phyloP scores from a whole-genome alignment of 352 stramenopile species.

The Globisporangium okanoganense region DNA sequence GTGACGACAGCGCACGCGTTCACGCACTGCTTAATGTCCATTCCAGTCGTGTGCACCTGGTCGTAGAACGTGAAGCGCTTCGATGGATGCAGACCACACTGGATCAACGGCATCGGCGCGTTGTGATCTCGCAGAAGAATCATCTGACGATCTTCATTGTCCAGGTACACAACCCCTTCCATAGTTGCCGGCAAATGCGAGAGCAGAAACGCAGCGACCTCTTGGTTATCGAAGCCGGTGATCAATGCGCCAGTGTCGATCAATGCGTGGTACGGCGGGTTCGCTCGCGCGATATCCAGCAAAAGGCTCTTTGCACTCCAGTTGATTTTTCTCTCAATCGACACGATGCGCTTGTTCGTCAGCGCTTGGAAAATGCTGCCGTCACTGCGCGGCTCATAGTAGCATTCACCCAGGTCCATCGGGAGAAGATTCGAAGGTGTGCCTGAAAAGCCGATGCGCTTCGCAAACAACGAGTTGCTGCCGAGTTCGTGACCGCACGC shows the following conservation, averaged over 20 bases:
- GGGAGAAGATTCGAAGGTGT: slow-evolving; percentile 99
- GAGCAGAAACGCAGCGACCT: slow-evolving; percentile 86
- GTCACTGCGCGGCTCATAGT: slow-evolving; percentile 98
- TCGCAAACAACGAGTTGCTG: slow-evolving; percentile 97
- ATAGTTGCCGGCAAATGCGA: slow-evolving; percentile 64
- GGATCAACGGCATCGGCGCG: slow-evolving; percentile 90
- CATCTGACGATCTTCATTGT: slow-evolving; percentile 87
- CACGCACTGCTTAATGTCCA: slow-evolving; percentile 91
- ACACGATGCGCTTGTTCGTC: slow-evolving; percentile 91
- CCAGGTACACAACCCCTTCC: slow-evolving; percentile 91
- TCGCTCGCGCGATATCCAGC: slow-evolving; percentile 67
- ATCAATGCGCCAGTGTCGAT: slow-evolving; percentile 92
- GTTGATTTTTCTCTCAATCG: slow-evolving; percentile 78
- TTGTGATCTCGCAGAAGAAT: slow-evolving; percentile 94
- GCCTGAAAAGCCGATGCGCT: slow-evolving; percentile 98
- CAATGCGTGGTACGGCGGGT: slow-evolving; percentile 80
- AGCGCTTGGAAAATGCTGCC: slow-evolving; percentile 98
- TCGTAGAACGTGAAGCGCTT: slow-evolving; percentile 94
- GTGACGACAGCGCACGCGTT: slow-evolving; percentile 88
- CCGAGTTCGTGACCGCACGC: slow-evolving; percentile 99
- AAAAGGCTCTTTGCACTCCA: slow-evolving; percentile 75
- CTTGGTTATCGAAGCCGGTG: slow-evolving; percentile 87
- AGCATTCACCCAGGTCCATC: slow-evolving; percentile 97
- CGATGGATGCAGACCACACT: slow-evolving; percentile 79
- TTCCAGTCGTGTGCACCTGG: slow-evolving; percentile 92